Evolutionary conservation across 2,329 filamentous ascomycete genomes (phyloP).

Genomic region (Falciphora oryzae): DNA sequence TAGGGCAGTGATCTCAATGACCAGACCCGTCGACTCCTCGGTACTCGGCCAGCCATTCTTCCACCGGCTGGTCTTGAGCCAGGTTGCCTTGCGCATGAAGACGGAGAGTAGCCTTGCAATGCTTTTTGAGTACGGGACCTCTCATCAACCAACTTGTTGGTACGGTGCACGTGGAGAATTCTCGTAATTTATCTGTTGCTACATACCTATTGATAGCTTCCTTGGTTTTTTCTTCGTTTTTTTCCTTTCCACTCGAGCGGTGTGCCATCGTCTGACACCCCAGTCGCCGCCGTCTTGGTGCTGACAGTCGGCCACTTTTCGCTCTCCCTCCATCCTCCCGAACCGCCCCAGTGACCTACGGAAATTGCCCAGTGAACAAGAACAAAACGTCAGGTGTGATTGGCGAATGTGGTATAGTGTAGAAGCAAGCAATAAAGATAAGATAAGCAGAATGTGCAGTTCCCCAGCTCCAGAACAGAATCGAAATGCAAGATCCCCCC

Average conservation of each 20-base stretch:
- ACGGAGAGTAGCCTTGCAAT: constrained; percentile 30
- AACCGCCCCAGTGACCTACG: not conserved
- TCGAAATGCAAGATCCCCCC: not conserved
- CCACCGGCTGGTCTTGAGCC: constrained; percentile 33
- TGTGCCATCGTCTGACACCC: too few species aligned
- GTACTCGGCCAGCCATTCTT: constrained; percentile 25
- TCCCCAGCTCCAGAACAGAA: not conserved
- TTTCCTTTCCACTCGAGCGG: too few species aligned
- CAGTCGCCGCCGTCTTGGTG: not conserved
- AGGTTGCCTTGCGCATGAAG: constrained; percentile 24
- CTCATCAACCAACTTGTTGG: constrained; percentile 18
- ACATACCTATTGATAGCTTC: constrained; percentile 19
- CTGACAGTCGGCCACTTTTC: not conserved
- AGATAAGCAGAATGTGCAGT: not conserved
- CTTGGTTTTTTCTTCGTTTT: too few species aligned
- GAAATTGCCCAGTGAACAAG: not conserved
- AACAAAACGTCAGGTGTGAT: not conserved
- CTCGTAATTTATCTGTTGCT: constrained; percentile 36
- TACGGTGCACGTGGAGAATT: constrained; percentile 24
- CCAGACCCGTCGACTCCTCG: constrained; percentile 9
- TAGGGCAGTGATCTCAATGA: not conserved
- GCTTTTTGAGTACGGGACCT: constrained; percentile 35
- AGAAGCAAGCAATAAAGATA: not conserved
- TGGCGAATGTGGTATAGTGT: not conserved
- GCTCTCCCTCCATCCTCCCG: not conserved